Conservation (phyloP, 78 protist species). For the Dictyostelium purpureum region DNA sequence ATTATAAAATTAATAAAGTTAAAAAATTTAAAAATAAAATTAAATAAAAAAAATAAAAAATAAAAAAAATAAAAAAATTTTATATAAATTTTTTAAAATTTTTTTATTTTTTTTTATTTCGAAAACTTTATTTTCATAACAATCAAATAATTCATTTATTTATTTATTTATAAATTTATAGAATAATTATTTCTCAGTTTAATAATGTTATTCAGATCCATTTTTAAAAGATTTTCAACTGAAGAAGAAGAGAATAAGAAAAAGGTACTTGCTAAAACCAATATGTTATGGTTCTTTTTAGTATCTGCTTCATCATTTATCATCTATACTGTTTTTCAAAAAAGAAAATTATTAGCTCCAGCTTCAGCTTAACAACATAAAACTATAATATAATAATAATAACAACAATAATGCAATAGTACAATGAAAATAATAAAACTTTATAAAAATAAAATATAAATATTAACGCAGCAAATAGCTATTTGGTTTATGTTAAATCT, state of each 20-base stretch:
- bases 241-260: constrained; percentile 58
- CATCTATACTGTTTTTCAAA: background rate
- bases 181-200: too few species aligned
- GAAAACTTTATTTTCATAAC: too few species aligned
- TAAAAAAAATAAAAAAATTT: too few species aligned
- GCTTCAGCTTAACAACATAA: background rate
- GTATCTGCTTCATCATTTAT: constrained; percentile 28
- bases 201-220: constrained; percentile 46
- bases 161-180: too few species aligned
- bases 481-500: too few species aligned
- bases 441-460: background rate
- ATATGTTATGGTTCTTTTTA: constrained; percentile 38
- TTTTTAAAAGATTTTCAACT: constrained; percentile 63
- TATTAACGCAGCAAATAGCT: too few species aligned
- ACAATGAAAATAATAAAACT: background rate
- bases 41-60: too few species aligned
- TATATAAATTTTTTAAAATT: too few species aligned
- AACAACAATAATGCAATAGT: background rate
- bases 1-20: too few species aligned
- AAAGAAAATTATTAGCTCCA: background rate
- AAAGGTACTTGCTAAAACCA: constrained; percentile 26
- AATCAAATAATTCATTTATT: too few species aligned
- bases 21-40: too few species aligned
- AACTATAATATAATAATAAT: background rate
- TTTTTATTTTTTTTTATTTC: too few species aligned